Base-by-base conservation (phyloP, 495 filamentous ascomycete genomes). In the Cairneyella variabilis region DNA sequence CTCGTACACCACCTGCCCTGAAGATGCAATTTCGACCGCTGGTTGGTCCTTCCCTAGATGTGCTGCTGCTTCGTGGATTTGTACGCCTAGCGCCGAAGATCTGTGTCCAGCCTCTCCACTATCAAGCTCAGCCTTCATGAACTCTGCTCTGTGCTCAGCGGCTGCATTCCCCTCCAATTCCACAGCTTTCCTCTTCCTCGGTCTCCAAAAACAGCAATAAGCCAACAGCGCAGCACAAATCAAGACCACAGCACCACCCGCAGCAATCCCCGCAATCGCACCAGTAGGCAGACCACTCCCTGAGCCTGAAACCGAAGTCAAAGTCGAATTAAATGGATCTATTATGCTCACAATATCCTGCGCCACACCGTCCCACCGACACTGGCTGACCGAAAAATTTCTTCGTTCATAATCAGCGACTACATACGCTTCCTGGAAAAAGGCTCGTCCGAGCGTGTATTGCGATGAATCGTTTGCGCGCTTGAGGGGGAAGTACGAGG, bases 391-490 rank as follows among this genome's bases (percentile, higher is more conserved):
- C 0, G 59, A 55, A 32, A 62, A 62, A 28, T 48, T 55, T 27
- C 18, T 22, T 11, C 51, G 51, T 20, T 58, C 59, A 22, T 46
- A 62, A 40, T 62, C 59, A 18, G 55, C 55, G 11, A 58, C 58
- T 3, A 62, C 22, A 32, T 62, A 62, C 28, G 80, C 75, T 69
- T 82, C 80, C 62, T 83, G 80, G 23, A 83, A 64, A 44, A 83
- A 83, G 9, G 71, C 69, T 28, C 79, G 65, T 3, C 80, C 80
- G 3, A 83, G 66, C 0, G 71, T 76, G 60, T 78, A 82, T 54
- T 82, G 80, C 0, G 64, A 69, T 9, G 68, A 59, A 49, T 82
- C 76, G 22, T 65, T 65, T 5, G 74, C 77, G 14, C 76, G 67
- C 38, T 71, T 71, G 6, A 83, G 60, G 0, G 80, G 78, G 45